Evolutionary conservation across 2,329 filamentous ascomycete species (phyloP), one percentile per base, ranked within the genome.

Genomic region (Ilyonectria mors-panacis): DNA sequence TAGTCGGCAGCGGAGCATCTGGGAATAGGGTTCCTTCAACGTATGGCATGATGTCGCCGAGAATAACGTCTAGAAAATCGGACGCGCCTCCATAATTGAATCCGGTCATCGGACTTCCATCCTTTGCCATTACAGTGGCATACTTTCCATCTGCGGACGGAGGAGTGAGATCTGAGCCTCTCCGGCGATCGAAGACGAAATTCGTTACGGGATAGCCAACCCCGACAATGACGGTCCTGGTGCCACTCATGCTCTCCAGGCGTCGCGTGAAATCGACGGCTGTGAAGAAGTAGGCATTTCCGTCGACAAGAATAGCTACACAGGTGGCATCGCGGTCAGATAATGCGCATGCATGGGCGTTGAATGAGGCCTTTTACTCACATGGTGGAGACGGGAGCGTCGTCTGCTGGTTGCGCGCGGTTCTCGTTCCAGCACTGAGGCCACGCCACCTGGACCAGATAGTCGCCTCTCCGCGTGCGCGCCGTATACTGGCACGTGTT

Each of bases 31-130:
- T 68, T 0, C 54, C 12, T 7, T 78, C 67, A 10, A 79, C 59
- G 67, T 78, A 76, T 0, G 80, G 75, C 26, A 79, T 79, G 12
- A 85, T 77, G 1, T 79, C 74, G 0, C 75, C 77, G 42, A 80
- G 75, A 48, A 86, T 81, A 50, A 85, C 83, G 0, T 78, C 68
- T 2, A 86, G 76, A 45, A 87, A 83, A 12, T 81, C 76, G 26
- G 84, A 81, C 1, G 84, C 85, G 12, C 83, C 84, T 17, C 84
- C 84, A 37, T 76, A 77, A 0, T 60, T 59, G 7, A 73, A n/a
- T 19, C 70, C 71, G 0, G 63, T 59, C 3, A 62, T 63, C 0
- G 76, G 73, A 6, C 74, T 76, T 0, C 71, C 73, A 15, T 77
- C 60, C 1, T 61, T 62, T 2, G 68, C 72, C 2, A 68, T 65